These are phyloP conservation scores for Plasmodium reichenowi DNA, from an alignment of 169 alveolate genomes.

Conservation along the genomic window DNA sequence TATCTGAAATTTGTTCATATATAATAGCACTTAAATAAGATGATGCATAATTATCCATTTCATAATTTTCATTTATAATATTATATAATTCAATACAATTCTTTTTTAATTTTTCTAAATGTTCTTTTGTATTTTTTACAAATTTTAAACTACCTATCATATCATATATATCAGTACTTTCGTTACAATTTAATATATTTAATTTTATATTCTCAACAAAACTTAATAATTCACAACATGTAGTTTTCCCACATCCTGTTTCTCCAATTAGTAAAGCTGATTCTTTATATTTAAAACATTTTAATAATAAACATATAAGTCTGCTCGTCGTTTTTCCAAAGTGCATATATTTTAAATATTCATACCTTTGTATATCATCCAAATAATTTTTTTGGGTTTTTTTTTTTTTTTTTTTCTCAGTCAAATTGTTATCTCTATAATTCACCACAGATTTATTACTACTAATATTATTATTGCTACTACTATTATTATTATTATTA, in stretches of 20 bases:
- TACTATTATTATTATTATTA: background rate
- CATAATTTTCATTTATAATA: conserved; percentile 19
- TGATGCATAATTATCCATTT: conserved; percentile 30
- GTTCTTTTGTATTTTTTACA: conserved; percentile 79
- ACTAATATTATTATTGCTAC: background rate
- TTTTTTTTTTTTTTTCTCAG: no score
- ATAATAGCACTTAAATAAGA: conserved; percentile 59
- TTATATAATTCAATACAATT: conserved; percentile 69
- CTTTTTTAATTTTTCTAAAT: conserved; percentile 60
- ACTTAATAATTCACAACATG: conserved; percentile 94
- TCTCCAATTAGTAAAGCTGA: conserved; percentile 99
- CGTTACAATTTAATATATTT: conserved; percentile 95
- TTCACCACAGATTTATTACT: no score
- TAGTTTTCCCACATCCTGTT: conserved; percentile 99
- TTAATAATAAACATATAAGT: conserved; percentile 91
- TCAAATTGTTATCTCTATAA: no score
- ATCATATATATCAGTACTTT: conserved; percentile 97
- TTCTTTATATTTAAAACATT: conserved; percentile 94
- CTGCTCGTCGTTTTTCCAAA: conserved; percentile 86
- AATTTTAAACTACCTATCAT: conserved; percentile 96
- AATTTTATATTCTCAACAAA: conserved; percentile 80
- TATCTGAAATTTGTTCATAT: conserved; percentile 55
- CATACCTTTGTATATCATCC: conserved; percentile 56
- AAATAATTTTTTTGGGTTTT: background rate
- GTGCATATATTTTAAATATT: conserved; percentile 75